These are phyloP conservation scores for Trichaptum fuscoviolaceum DNA, from an alignment of 768 basidiomycete species.

Conservation along the genomic window DNA sequence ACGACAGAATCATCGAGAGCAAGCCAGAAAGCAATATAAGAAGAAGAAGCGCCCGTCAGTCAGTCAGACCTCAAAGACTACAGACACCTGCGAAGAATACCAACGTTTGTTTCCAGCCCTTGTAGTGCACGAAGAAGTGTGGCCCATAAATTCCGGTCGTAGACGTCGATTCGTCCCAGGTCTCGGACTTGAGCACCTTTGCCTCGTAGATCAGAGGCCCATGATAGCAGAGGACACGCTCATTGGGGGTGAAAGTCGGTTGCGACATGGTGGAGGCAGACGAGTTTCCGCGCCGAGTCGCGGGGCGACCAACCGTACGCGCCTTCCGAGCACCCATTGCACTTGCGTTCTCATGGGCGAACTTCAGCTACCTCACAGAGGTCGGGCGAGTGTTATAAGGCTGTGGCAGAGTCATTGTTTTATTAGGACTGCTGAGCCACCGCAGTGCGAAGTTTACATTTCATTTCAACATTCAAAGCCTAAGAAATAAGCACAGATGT, in stretches of 20 bases:
- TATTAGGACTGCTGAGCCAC: not conserved
- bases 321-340: not conserved
- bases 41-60: not conserved
- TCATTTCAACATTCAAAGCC: not conserved
- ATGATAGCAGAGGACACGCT: slow-evolving; percentile 90
- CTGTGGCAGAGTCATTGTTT: not conserved
- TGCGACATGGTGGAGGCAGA: not conserved
- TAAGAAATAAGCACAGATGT: not conserved
- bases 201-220: slow-evolving; percentile 96
- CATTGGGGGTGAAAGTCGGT: slow-evolving; percentile 48
- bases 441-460: not conserved
- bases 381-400: not conserved
- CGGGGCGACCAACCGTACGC: not conserved
- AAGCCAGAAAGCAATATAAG: no score
- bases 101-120: slow-evolving; percentile 98
- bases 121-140: slow-evolving; percentile 96
- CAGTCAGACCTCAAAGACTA: not conserved
- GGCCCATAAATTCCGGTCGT: slow-evolving; percentile 59
- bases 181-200: slow-evolving; percentile 71
- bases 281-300: not conserved
- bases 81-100: slow-evolving; percentile 21
- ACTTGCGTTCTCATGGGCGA: not conserved
- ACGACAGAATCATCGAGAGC: no score
- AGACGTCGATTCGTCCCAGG: slow-evolving; percentile 58
- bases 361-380: not conserved